phyloP scores from a whole-genome alignment of 805 yeast genomes.

The Ogataea pignaliae region DNA sequence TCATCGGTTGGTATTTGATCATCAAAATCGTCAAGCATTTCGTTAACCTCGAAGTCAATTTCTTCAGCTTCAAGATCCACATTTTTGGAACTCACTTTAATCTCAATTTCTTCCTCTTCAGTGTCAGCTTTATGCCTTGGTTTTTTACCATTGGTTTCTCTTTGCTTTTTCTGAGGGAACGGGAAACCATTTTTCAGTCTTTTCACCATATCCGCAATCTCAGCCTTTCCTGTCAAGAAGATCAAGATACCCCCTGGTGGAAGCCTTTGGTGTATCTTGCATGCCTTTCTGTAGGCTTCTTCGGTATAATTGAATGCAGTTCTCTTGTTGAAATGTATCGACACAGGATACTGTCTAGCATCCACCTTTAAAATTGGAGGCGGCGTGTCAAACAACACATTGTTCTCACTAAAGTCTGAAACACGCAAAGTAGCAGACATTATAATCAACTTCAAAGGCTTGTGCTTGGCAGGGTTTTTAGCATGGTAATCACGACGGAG shows the following conservation, averaged over 20 bases:
- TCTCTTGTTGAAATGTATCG: conserved; percentile 80
- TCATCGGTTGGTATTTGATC: conserved; percentile 42
- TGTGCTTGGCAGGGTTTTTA: conserved; percentile 42
- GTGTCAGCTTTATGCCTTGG: conserved; percentile 17
- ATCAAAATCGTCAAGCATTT: conserved; percentile 36
- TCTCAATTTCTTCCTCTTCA: conserved; percentile 35
- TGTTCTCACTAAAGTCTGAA: conserved; percentile 85
- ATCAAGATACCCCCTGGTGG: conserved; percentile 94
- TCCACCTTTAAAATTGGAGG: conserved; percentile 91
- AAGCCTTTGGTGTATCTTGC: conserved; percentile 77
- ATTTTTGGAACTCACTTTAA: conserved; percentile 50
- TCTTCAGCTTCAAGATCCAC: conserved; percentile 85
- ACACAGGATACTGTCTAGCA: conserved; percentile 92
- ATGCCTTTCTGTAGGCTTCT: conserved; percentile 79
- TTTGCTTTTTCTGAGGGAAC: conserved; percentile 28
- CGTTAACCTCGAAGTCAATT: conserved; percentile 55
- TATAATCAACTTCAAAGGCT: conserved; percentile 74
- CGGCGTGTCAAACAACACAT: conserved; percentile 54
- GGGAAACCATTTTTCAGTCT: conserved; percentile 68
- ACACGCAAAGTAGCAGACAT: conserved; percentile 98
- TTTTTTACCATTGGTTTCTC: conserved; percentile 5
- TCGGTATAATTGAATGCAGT: conserved; percentile 78
- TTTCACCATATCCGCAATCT: conserved; percentile 73
- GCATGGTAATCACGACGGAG: conserved; percentile 56
- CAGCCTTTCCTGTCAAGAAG: conserved; percentile 93